These are phyloP conservation scores for Claviceps sorghi DNA, from an alignment of 2,329 filamentous ascomycete genomes.

Conservation along the genomic window DNA sequence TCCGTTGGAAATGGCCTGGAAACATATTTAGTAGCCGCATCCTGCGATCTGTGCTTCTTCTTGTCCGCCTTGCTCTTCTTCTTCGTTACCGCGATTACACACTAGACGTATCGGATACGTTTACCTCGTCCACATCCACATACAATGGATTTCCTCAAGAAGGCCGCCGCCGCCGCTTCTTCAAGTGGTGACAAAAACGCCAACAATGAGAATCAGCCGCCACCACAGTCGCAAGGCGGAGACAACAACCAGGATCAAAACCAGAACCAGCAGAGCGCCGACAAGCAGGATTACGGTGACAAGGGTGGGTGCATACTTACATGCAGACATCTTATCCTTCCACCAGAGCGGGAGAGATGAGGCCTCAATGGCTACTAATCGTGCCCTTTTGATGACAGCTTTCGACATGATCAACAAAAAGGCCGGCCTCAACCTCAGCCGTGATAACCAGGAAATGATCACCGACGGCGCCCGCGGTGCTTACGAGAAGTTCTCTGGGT, in stretches of 20 bases:
- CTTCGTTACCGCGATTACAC: neutral
- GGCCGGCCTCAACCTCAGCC: conserved; percentile 20
- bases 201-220: neutral
- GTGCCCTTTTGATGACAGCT: conserved; percentile 9
- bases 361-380: neutral
- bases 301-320: conserved; percentile 17
- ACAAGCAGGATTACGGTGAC: conserved; percentile 21
- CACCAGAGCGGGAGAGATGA: too few relatives aligned
- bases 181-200: neutral
- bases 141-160: conserved; percentile 25
- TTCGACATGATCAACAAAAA: conserved; percentile 18
- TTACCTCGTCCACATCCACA: neutral
- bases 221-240: conserved; percentile 8
- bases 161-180: conserved; percentile 13
- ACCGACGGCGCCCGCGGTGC: conserved; percentile 19
- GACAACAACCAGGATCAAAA: neutral
- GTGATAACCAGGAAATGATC: conserved; percentile 23
- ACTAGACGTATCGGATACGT: neutral
- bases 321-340: neutral
- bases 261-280: conserved; percentile 6
- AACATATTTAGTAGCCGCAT: neutral
- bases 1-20: neutral
- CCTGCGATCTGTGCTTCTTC: neutral
- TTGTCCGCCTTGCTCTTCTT: neutral
- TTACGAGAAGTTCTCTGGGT: conserved; percentile 25